Evolutionary conservation across 2,329 filamentous ascomycete genomes (phyloP), one percentile per base, ranked within the genome.

Genomic region (Monilinia aucupariae): DNA sequence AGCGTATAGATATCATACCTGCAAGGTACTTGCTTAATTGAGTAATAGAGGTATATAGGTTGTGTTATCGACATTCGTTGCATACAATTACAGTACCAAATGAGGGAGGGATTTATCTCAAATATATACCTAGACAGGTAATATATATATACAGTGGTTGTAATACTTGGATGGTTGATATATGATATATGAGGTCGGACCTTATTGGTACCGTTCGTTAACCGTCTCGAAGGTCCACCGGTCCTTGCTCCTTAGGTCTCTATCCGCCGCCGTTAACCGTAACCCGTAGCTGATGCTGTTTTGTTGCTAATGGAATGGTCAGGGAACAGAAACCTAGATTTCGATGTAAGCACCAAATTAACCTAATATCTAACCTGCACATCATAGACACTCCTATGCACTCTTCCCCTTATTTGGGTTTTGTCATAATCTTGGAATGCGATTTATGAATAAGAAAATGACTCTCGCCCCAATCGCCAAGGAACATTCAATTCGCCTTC

Each of bases 241-340:
- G 30, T 49, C 30, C 15, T 63, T 61, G 62, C 58, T 37, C 50
- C 20, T 43, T 39, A 32, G 50, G 50, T 53, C 50, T 61, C 59
- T 49, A 37, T 53, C 50, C 59, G 50, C 59, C 59, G 48, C 59
- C 49, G 59, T 61, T 61, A 37, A 52, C 20, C 53, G 53, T 27
- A 20, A 56, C 41, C 41, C 17, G 20, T 3, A 30, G 32, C 25
- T 39, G 13, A 37, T 39, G 27, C 51, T 45, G 49, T 15, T 27
- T 56, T 56, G 53, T 45, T 55, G 53, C n/a, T n/a, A n/a, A n/a
- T n/a, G n/a, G n/a, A n/a, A n/a, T 30, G 27, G 27, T 56, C 27
- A 56, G 53, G 39, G 53, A 47, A 62, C 60, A 37, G 37, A 30
- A 62, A 20, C 45, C 30, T n/a, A 27, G 25, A 55, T 22, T 27